Evolutionary conservation across 1,139 yeast genomes (phyloP).

Genomic region (Wickerhamiella pararugosa): DNA sequence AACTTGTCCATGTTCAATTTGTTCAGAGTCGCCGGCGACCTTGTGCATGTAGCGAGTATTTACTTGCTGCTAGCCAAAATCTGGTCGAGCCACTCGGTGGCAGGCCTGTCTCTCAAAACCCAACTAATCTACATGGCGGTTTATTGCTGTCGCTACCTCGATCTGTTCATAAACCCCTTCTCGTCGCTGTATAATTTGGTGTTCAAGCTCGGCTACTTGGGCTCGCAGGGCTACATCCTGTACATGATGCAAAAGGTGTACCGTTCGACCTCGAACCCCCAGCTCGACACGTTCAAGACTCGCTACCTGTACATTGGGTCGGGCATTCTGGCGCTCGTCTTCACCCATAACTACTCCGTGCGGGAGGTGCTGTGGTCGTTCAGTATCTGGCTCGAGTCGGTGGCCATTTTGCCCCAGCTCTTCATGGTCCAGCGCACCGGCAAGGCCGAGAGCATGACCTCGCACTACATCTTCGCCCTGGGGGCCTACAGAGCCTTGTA

Average conservation of each 20-base stretch:
- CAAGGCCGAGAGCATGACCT: constrained; percentile 72
- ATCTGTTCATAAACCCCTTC: constrained; percentile 37
- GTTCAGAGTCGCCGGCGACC: constrained; percentile 35
- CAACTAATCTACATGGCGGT: constrained; percentile 70
- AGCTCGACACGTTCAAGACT: constrained; percentile 66
- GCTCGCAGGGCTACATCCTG: constrained; percentile 60
- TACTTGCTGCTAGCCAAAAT: constrained; percentile 62
- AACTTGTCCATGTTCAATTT: constrained; percentile 16
- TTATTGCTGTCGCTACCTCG: constrained; percentile 65
- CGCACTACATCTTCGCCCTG: constrained; percentile 85
- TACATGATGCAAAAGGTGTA: constrained; percentile 53
- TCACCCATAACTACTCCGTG: constrained; percentile 48
- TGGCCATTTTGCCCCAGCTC: constrained; percentile 84
- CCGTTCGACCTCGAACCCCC: constrained; percentile 37
- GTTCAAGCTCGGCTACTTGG: constrained; percentile 71
- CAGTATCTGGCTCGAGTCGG: constrained; percentile 49
- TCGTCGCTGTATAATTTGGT: constrained; percentile 55
- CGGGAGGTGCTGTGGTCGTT: constrained; percentile 35
- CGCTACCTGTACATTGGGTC: constrained; percentile 58
- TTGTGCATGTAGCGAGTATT: constrained; percentile 71
- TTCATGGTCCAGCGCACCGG: constrained; percentile 84
- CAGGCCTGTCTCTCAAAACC: constrained; percentile 81
- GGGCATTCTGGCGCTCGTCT: constrained; percentile 41
- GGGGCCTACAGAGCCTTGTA: constrained; percentile 81
- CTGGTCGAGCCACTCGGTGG: constrained; percentile 46